Conservation (phyloP, 2,329 filamentous ascomycete species). For the Metarhizium rileyi region DNA sequence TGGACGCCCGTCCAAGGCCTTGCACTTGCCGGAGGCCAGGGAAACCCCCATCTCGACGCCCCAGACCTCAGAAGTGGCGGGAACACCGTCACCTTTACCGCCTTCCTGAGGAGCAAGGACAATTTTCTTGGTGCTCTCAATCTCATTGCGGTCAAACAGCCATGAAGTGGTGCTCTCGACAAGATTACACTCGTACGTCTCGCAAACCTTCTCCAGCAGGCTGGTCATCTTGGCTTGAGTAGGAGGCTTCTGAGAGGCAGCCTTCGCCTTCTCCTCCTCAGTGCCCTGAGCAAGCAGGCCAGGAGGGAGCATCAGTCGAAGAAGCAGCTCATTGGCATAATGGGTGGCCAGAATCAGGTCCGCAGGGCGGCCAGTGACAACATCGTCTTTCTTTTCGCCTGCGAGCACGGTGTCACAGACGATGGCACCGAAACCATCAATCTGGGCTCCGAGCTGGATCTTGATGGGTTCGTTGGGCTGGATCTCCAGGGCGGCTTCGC, state of each 20-base stretch:
- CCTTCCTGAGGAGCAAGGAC: constrained; percentile 80
- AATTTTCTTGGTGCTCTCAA: constrained; percentile 96
- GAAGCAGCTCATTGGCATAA: constrained; percentile 90
- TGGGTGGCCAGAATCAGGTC: constrained; percentile 85
- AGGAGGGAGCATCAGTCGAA: constrained; percentile 86
- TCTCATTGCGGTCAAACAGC: constrained; percentile 94
- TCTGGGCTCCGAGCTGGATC: constrained; percentile 98
- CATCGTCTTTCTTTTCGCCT: constrained; percentile 50
- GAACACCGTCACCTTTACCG: constrained; percentile 79
- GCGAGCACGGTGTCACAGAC: constrained; percentile 88
- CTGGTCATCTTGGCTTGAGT: constrained; percentile 80
- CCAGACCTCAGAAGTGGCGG: constrained; percentile 91
- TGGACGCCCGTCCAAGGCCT: constrained; percentile 75
- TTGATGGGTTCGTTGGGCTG: constrained; percentile 85
- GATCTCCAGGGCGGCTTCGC: constrained; percentile 70
- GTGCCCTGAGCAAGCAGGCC: constrained; percentile 72
- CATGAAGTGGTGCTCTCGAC: constrained; percentile 98
- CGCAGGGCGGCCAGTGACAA: constrained; percentile 66
- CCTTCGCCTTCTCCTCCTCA: constrained; percentile 94
- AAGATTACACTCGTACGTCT: constrained; percentile 81
- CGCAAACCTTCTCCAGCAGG: constrained; percentile 83
- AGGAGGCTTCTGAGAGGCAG: constrained; percentile 68
- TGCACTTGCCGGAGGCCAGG: constrained; percentile 87
- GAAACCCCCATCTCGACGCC: constrained; percentile 94
- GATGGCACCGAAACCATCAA: constrained; percentile 93